A percentile compares a stretch with the other conserved stretches of the same genome.
Evolutionary conservation across 441 rosid species (phyloP).

Genomic region (Adansonia grandidieri): DNA sequence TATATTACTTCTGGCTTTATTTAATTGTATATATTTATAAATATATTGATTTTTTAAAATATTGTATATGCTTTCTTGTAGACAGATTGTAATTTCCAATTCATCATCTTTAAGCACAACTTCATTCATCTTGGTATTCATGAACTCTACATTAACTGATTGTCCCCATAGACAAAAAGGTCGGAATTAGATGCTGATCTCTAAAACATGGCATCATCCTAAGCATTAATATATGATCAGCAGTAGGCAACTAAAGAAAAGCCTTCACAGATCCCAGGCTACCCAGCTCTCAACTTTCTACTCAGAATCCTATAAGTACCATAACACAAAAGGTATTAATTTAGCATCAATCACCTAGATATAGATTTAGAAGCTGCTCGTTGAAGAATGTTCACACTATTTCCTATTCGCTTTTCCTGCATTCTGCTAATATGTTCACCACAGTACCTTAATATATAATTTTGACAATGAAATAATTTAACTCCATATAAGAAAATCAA

Average conservation of each 20-base stretch:
- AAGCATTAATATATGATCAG: not conserved
- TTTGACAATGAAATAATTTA: not conserved
- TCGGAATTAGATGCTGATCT: not conserved
- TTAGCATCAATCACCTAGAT: slow-evolving; percentile 3
- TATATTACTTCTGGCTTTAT: slow-evolving; percentile 2
- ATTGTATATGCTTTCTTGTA: slow-evolving; percentile 6
- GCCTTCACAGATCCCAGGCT: slow-evolving; percentile 3
- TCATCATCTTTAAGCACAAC: slow-evolving; percentile 16
- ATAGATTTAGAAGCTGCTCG: slow-evolving; percentile 10
- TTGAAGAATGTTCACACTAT: not conserved
- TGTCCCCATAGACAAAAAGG: not conserved
- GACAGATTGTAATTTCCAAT: not conserved
- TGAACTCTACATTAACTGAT: not conserved
- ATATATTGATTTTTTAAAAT: slow-evolving; percentile 10
- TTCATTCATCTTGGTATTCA: slow-evolving; percentile 8
- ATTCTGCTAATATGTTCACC: not conserved
- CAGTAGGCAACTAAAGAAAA: slow-evolving; percentile 12
- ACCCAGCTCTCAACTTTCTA: slow-evolving; percentile 8
- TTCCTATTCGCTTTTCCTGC: not conserved
- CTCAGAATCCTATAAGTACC: slow-evolving; percentile 17
- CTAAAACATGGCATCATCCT: not conserved
- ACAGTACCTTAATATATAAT: not conserved
- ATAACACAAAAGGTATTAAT: not conserved
- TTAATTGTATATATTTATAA: slow-evolving; percentile 6
- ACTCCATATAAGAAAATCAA: not conserved